Evolutionary conservation across 768 basidiomycete species (phyloP), one percentile per base, ranked within the genome.

Genomic region (Saitozyma podzolica): DNA sequence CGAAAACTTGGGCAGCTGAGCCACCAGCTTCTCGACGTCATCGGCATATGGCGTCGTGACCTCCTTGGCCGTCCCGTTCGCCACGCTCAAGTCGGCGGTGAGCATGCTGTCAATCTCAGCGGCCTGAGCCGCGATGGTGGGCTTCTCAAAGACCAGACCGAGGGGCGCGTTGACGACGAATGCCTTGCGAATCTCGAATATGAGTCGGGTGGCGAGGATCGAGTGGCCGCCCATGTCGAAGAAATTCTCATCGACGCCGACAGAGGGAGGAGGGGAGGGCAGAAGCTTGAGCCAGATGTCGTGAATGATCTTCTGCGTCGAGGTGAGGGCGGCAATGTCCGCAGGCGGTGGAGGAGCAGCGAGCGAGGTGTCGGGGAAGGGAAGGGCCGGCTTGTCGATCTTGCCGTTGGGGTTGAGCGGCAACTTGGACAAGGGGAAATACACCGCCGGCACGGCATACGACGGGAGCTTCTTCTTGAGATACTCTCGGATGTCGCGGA

Each of bases 401-500:
- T 99, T 99, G 65, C 96, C 96, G 77, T 98, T 99, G 8, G 96
- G 96, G 73, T 97, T 99, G 55, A 99, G 85, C 17, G 96, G 96
- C 90, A 99, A 95, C 59, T 92, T 89, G 55, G 85, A 85, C 37
- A 99, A 85, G 0, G 96, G 96, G 40, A 99, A 92, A 67, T 97
- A 94, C 20, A 98, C 95, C 91, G 75, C 86, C 7, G 96, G 96
- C 47, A 98, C 86, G 69, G 91, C 92, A 80, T 99, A 97, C 70
- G 86, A 89, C 0, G 96, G 95, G 37, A 99, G 81, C 79, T 98
- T 99, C 81, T 91, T 93, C 85, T 94, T 97, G 68, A 98, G 84
- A 76, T 98, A 87, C 72, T 96, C 93, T 69, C 95, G 83, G 63
- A 99, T 90, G 78, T 94, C 89, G 80, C 89, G 91, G 81, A 98